A percentile compares a stretch with the other conserved stretches of the same genome.
Conservation (phyloP, 805 yeast genomes). For the Komagataella phaffii region DNA sequence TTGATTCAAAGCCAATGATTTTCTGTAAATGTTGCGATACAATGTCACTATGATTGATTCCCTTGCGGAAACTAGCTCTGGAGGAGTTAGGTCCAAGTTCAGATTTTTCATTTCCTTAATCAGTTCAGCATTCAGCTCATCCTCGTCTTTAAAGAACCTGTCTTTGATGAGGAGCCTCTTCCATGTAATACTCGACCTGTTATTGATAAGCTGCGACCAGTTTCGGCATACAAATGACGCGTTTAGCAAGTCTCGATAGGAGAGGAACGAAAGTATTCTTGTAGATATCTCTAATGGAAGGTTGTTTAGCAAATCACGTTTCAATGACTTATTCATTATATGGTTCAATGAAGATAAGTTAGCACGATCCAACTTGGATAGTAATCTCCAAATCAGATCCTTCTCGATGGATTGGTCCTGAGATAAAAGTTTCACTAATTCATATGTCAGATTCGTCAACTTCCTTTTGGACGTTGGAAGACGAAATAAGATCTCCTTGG, state of each 20-base stretch:
- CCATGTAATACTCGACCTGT: slow-evolving; percentile 58
- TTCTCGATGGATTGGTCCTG: slow-evolving; percentile 6
- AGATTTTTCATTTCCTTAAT: not conserved
- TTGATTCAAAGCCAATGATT: slow-evolving; percentile 38
- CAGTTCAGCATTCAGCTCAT: slow-evolving; percentile 29
- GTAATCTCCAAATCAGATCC: slow-evolving; percentile 30
- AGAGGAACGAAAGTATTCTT: slow-evolving; percentile 52
- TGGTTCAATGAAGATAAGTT: slow-evolving; percentile 48
- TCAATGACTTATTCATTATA: slow-evolving; percentile 38
- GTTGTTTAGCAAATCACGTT: slow-evolving; percentile 56
- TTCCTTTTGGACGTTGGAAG: not conserved
- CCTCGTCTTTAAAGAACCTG: slow-evolving; percentile 33
- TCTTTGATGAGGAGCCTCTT: slow-evolving; percentile 47
- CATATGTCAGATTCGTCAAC: not conserved
- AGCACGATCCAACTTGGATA: slow-evolving; percentile 44
- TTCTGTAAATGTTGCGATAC: slow-evolving; percentile 46
- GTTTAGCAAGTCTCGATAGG: slow-evolving; percentile 44
- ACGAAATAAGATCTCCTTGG: not conserved
- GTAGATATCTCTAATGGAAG: slow-evolving; percentile 68
- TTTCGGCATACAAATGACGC: slow-evolving; percentile 50
- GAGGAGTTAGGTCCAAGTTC: slow-evolving; percentile 2
- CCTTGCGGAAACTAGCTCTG: slow-evolving; percentile 4
- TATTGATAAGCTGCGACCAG: slow-evolving; percentile 54
- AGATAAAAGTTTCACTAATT: slow-evolving; percentile 1
- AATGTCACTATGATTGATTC: slow-evolving; percentile 3